These are phyloP conservation scores for Hypholoma sublateritium DNA, from an alignment of 768 basidiomycete genomes.

Conservation along the genomic window DNA sequence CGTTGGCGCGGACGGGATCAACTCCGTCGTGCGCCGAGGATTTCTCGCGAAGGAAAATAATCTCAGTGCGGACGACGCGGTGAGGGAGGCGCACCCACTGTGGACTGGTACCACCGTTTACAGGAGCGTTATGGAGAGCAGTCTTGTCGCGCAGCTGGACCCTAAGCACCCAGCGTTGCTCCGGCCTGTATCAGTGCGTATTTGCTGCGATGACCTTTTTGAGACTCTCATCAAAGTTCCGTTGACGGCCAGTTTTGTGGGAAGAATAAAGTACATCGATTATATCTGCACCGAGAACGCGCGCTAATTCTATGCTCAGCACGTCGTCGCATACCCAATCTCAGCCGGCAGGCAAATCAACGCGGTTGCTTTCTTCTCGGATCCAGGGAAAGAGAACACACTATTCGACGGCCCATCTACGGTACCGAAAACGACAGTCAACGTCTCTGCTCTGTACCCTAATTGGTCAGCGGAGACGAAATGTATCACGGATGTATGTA, in stretches of 20 bases:
- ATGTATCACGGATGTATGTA: conserved; percentile 40
- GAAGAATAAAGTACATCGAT: conserved; percentile 25
- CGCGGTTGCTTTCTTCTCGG: conserved; percentile 25
- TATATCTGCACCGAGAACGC: neutral
- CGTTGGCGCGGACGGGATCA: conserved; percentile 38
- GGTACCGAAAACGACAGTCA: conserved; percentile 32
- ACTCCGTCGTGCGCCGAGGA: conserved; percentile 29
- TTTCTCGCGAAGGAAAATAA: conserved; percentile 16
- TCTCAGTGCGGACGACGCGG: conserved; percentile 13
- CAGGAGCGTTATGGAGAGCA: conserved; percentile 29
- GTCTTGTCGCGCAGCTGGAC: conserved; percentile 19
- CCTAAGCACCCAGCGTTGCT: conserved; percentile 25
- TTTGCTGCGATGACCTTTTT: too few relatives aligned
- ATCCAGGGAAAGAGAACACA: conserved; percentile 28
- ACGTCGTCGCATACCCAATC: conserved; percentile 34
- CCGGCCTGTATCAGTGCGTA: conserved; percentile 26
- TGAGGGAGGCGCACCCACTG: conserved; percentile 22
- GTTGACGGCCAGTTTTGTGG: conserved; percentile 28
- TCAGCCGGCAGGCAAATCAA: conserved; percentile 31
- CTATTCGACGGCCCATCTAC: conserved; percentile 34
- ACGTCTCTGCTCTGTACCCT: conserved; percentile 35
- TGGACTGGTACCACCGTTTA: conserved; percentile 44
- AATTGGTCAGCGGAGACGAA: conserved; percentile 47
- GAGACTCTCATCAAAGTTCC: too few relatives aligned
- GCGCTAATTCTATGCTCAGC: conserved; percentile 13